These are phyloP conservation scores for Fusarium poae DNA, from an alignment of 2,329 filamentous ascomycete genomes.

Conservation along the genomic window DNA sequence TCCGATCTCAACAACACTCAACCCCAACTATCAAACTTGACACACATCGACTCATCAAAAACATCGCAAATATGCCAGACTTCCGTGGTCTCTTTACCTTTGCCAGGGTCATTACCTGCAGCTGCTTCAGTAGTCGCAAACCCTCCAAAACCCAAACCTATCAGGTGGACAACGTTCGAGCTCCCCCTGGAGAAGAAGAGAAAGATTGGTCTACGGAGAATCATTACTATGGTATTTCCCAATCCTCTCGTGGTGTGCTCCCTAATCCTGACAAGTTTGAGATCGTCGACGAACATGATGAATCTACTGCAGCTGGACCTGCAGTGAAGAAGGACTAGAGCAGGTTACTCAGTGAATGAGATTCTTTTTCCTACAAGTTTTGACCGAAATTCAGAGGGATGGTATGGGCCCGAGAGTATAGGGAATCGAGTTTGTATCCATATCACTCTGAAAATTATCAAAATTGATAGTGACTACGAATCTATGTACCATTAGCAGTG, in stretches of 20 bases:
- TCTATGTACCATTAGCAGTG: too few species aligned
- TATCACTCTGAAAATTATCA: neutral
- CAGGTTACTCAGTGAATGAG: neutral
- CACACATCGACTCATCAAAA: neutral
- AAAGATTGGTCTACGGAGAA: neutral
- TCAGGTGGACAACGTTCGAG: neutral
- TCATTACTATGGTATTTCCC: neutral
- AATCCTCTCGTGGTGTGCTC: neutral
- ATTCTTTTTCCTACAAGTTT: neutral
- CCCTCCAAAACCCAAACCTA: neutral
- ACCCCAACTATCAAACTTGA: neutral
- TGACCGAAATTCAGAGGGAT: neutral
- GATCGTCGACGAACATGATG: neutral
- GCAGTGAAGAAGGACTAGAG: neutral
- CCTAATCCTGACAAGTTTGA: slow-evolving; percentile 14
- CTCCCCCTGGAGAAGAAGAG: neutral
- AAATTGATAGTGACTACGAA: neutral
- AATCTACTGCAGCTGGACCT: neutral
- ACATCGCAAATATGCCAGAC: slow-evolving; percentile 27
- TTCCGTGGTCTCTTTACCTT: slow-evolving; percentile 33
- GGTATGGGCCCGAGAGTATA: neutral
- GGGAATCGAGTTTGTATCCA: neutral
- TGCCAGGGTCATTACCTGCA: slow-evolving; percentile 13
- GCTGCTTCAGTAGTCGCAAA: slow-evolving; percentile 4
- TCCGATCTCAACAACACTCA: neutral